Evolutionary conservation across 2,329 filamentous ascomycete species (phyloP), one percentile per base, ranked within the genome.

Genomic region (Fusarium euwallaceae): DNA sequence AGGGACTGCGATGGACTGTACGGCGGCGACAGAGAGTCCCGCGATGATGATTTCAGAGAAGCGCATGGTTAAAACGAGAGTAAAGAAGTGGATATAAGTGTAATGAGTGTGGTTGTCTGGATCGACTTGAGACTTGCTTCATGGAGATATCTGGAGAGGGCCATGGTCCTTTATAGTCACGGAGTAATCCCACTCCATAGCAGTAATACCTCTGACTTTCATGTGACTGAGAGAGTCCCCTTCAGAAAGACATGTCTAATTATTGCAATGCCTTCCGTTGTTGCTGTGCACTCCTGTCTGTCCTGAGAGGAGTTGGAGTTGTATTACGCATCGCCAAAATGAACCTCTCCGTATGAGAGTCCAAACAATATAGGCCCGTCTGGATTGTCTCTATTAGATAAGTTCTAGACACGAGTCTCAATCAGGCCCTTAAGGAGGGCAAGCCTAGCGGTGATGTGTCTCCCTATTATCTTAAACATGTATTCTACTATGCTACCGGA

Each of bases 291-390:
- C 11, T 14, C 5, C 6, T 32, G 6, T 32, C 17, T 4, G 48
- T 14, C 48, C 5, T 20, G 27, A 34, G 17, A n/a, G 10, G 17
- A 53, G 10, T 17, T 14, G 27, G 17, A 4, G 17, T 14, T 20
- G 17, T 14, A 34, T 55, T 4, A n/a, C 17, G 0, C 3, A 9
- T 2, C 10, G 7, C 2, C 4, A 20, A 14, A 32, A 32, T 12
- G 48, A 32, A 20, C 24, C 24, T 53, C 24, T 29, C 16, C 6
- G 5, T n/a, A 2, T n/a, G 16, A 12, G 16, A 11, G 24, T 6
- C 2, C 0, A 29, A 4, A 2, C 3, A 29, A n/a, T 9, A 7
- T n/a, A 6, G 24, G 9, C 16, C 6, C 2, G 9, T 7, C 16
- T 29, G 24, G 16, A n/a, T 2, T n/a, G 24, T 53, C 6, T 53